Base-by-base conservation (phyloP, 1,284 basidiomycete species). In the Ceratobasidium sp. region DNA sequence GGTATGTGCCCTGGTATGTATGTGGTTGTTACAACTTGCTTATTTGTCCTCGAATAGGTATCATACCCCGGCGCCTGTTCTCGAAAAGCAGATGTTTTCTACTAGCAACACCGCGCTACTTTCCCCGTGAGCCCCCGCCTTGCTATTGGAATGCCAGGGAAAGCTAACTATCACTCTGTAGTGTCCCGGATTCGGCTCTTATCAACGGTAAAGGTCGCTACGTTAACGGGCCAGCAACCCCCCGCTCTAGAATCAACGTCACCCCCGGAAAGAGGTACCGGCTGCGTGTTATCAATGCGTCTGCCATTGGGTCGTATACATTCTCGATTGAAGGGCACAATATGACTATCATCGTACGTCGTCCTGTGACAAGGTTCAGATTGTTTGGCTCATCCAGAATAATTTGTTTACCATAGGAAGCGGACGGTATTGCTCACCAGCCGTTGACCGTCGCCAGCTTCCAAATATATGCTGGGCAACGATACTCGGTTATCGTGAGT, bases 401-500 rank as follows among this genome's bases (percentile, higher is more conserved):
- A 4, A 5, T 46, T 14, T 7, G 0, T 19, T 37, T 2, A 14
- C 24, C 11, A 54, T n/a, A 56, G 63, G 63, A 65, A 51, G 49
- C 51, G 24, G 49, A 68, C 24, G 59, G 69, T 27, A 62, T 73
- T 48, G n/a, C 69, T 1, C 69, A 73, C 22, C 29, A 62, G 37
- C 69, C 69, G n/a, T 37, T 62, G 13, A 34, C 31, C 7, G 88
- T 90, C 74, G 91, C 93, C 79, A 81, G 90, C 43, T 79, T 98
- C 72, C 86, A 88, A 51, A 77, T 98, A 75, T 87, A 93, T 7
- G 94, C 92, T 56, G 96, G 95, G 0, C 96, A 98, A 82, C 89
- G 96, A 22, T 98, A 96, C 83, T 96, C 94, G 0, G 84, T 98
- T 64, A 89, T 98, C 59, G 93, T 98, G 65, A n/a, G 69, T 46